Evolutionary conservation across 108 stramenopile species (phyloP), one percentile per base, ranked within the genome.

Genomic region (Nitzschia palea): DNA sequence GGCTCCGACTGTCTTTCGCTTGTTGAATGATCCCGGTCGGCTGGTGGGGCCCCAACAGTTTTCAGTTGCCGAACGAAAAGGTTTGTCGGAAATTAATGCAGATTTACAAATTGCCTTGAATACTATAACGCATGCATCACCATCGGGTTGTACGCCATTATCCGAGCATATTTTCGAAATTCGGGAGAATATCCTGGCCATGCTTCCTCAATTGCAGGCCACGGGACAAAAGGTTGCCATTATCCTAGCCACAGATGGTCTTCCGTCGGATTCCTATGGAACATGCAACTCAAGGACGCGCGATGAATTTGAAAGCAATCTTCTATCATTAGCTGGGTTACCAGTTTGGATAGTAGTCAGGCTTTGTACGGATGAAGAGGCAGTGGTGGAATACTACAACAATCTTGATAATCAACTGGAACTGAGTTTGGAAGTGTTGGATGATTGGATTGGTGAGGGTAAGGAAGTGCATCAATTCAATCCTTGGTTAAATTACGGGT

Each of bases 361-460:
- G n/a, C 83, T 96, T 9, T 96, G 95, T 76, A 92, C 91, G 2
- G 91, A 94, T 61, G 88, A 93, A 45, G 91, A 90, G 26, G 35
- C 62, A 14, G 87, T 97, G 26, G 86, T 88, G 0, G 34, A 86
- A 2, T 97, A 88, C 70, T 97, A 89, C 73, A 92, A 94, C 74
- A 62, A 81, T 45, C 63, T 97, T 12, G 95, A 96, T 72, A 65
- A 54, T 20, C 79, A 91, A 54, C 68, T 93, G 35, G 93, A 93
- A 74, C 50, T 94, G 27, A 80, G 76, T 29, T 42, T 95, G 59
- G 96, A 97, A 45, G 91, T 96, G 1, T 54, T 95, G 31, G 96
- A 97, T 58, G 96, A 95, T 68, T 84, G 90, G 45, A 29, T 66
- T 1, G 86, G 78, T n/a, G 94, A 97, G 74, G 92, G 89, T 8